Base-by-base conservation (phyloP, 2,329 filamentous ascomycete genomes). In the Trichoderma citrinoviride region DNA sequence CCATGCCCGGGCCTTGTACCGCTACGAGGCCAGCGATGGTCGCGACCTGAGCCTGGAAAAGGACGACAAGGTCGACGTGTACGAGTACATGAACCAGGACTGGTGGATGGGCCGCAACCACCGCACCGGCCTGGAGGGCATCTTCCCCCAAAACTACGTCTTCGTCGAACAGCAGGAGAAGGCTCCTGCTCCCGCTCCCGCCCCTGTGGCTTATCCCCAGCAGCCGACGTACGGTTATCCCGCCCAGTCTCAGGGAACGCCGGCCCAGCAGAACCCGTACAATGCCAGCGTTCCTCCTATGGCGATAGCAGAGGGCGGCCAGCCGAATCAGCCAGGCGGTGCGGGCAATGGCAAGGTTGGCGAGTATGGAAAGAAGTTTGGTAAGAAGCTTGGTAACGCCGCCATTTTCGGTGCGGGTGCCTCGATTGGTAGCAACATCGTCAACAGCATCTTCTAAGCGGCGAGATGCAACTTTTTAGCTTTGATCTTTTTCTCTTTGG, bases 81-180 rank as follows among this genome's bases (percentile, higher is more conserved):
- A 87, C 69, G 92, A 97, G 79, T 93, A 96, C 81, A 95, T 97
- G 90, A 98, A 98, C 78, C 87, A 89, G 68, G 93, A 98, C 78
- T 98, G 94, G 94, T 97, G 93, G 92, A 89, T 92, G 83, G 94
- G 94, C 70, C 87, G 86, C 71, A 97, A 96, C 78, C 82, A 89
- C 73, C 87, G 92, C 61, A 96, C 93, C 8, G 90, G 90, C 64
- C 80, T 86, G 70, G 92, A 96, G 79, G 94, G 94, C 71, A 97
- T 98, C 76, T 98, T 98, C 84, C 94, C 94, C n/a, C 87, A 90
- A 71, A 92, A 86, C 76, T 98, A 98, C 75, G 93, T 96, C 68
- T 81, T 91, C 58, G 79, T 90, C 58, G 88, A 93, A 71, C 83
- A 90, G 70, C 87, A 90, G 76, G 74, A 74, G 56, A n/a, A 70